Evolutionary conservation across 306 rosid species (phyloP).

Genomic region (Biancaea sappan): DNA sequence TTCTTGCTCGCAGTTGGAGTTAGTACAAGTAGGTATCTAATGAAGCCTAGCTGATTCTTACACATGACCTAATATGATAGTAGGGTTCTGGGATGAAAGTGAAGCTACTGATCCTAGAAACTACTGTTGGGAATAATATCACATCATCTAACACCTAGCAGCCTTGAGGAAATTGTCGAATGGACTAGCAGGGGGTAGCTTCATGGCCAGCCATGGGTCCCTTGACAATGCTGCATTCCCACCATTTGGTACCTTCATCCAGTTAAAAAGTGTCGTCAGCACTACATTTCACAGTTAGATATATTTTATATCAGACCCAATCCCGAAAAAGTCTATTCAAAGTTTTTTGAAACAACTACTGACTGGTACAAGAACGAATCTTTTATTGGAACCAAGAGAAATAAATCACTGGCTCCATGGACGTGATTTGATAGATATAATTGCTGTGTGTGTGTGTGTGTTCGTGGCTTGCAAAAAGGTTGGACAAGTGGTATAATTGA

Average conservation of each 20-base stretch:
- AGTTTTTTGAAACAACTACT: not conserved
- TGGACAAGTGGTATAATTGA: too few species aligned
- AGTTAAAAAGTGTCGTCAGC: not conserved
- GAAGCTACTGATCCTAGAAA: conserved; percentile 26
- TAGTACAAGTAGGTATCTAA: not conserved
- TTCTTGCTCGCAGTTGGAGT: not conserved
- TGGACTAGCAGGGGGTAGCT: conserved; percentile 97
- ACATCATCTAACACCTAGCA: conserved; percentile 70
- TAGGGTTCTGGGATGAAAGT: conserved; percentile 2
- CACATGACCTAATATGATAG: conserved; percentile 6
- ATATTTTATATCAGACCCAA: conserved; percentile 3
- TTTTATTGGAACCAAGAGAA: not conserved
- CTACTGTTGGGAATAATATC: conserved; percentile 10
- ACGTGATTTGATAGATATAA: too few species aligned
- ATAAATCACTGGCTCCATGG: not conserved
- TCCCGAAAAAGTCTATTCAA: not conserved
- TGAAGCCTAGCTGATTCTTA: conserved; percentile 12
- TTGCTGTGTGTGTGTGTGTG: too few species aligned
- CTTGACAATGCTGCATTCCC: conserved; percentile 36
- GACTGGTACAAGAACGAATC: not conserved
- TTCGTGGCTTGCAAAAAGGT: not conserved
- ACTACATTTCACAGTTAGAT: not conserved
- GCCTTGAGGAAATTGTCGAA: conserved; percentile 97
- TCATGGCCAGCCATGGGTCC: conserved; percentile 69
- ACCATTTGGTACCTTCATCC: conserved; percentile 43